Evolutionary conservation across 2,329 filamentous ascomycete genomes (phyloP), one percentile per base, ranked within the genome.

Genomic region (Alternaria hordeiaustralica): DNA sequence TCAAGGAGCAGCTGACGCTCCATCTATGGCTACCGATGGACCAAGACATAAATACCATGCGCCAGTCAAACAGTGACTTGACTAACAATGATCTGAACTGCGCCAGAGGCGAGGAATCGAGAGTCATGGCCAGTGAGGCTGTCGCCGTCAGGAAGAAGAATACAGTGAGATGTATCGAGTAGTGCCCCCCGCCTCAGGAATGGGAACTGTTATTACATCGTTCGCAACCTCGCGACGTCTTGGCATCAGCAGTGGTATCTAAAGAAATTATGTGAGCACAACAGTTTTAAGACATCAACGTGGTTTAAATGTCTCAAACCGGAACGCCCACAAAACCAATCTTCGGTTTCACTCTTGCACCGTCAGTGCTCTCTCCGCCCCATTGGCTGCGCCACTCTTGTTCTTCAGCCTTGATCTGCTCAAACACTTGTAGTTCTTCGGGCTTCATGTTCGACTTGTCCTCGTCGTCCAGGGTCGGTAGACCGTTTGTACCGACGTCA

Each of bases 341-440:
- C 73, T 80, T 82, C 60, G 85, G 78, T 63, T 79, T 79, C 23
- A 77, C 80, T 55, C 85, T 75, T 26, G 78, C 75, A 33, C 84
- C 85, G 73, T 88, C 87, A 10, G 85, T 80, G 36, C 79, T 84
- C 80, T 97, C 94, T 6, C 87, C 85, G 15, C 87, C 87, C 93
- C 94, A 97, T 66, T 85, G 86, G 30, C 80, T 83, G 78, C 92
- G 92, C 92, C 94, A 98, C 58, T 86, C 81, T 64, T 81, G 79
- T 79, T 97, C 92, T 58, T 86, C 84, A 11, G 82, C 81, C 55
- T 89, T 83, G 4, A 92, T 90, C 57, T 87, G 83, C 55, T 93
- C 84, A 66, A 97, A 94, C 0, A 92, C 91, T 41, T 84, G 82
- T 41, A 91, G 87, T 78, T 93, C 96, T 66, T 92, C 89, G 2